phyloP scores from a whole-genome alignment of 306 rosid genomes.

The Quercus dentata region DNA sequence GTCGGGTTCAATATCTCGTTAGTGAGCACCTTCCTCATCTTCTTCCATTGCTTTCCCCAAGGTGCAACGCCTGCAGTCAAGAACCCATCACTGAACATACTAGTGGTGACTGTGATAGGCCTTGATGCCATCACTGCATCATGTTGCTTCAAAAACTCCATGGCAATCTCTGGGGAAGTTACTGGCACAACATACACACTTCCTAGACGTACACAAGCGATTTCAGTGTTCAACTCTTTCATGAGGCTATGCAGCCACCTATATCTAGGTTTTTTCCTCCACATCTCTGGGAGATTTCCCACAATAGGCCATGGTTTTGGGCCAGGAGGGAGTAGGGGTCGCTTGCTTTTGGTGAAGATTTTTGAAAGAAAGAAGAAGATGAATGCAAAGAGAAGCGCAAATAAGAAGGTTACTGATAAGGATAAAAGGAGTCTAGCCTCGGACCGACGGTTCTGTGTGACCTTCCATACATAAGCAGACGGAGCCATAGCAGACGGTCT shows the following conservation, averaged over 20 bases:
- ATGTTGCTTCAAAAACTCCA: constrained; percentile 36
- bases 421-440: no score
- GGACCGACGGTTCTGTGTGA: no score
- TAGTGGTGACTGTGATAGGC: constrained; percentile 16
- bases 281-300: constrained; percentile 38
- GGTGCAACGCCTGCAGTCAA: constrained; percentile 1
- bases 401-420: neutral
- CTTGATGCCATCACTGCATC: constrained; percentile 43
- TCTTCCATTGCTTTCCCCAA: constrained; percentile 28
- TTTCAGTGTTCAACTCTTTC: constrained; percentile 33
- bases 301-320: constrained; percentile 48
- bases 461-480: no score
- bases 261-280: constrained; percentile 14
- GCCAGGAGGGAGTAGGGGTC: constrained; percentile 23
- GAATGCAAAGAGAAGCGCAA: neutral
- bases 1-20: constrained; percentile 12
- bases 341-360: neutral
- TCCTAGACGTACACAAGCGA: constrained; percentile 47
- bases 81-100: constrained; percentile 12
- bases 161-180: constrained; percentile 22
- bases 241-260: constrained; percentile 38
- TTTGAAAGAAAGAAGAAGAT: neutral
- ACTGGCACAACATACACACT: constrained; percentile 38
- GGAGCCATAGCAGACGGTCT: no score
- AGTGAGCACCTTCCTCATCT: constrained; percentile 27